Base-by-base conservation (phyloP, 2,329 filamentous ascomycete species). In the Aspergillus versicolor region DNA sequence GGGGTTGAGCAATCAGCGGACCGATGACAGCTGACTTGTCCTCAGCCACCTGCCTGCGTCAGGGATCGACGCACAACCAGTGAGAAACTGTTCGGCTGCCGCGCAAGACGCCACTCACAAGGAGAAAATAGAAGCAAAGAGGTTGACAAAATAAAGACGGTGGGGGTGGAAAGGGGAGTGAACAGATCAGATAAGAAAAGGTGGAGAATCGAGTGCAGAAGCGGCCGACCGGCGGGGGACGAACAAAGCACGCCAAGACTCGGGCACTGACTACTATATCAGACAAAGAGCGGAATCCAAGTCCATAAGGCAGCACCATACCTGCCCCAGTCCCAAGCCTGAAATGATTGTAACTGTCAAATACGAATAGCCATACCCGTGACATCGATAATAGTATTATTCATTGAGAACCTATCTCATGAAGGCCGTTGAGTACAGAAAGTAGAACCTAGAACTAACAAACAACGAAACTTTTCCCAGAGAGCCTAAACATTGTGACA, bases 11-110 rank as follows among this genome's bases (percentile, higher is more conserved):
- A 47, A 49, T 50, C 50, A 54, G 54, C 45, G 15, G 55, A 53
- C 52, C 27, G 44, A 37, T 44, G 43, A 50, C 55, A 57, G 44
- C 44, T 57, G 55, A 57, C 50, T 49, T 43, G 17, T 27, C 34
- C 46, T 52, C 55, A 50, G 50, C 50, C 55, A 53, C 49, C 55
- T 57, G 54, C 42, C 44, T 21, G 45, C 50, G 48, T 48, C 45
- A 42, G 45, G 7, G 44, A 57, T 50, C 50, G 30, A 47, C 55
- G 54, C 50, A 57, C 55, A 41, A 51, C 55, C 43, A 54, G 51
- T 44, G 52, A 53, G 46, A 54, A 48, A 44, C 48, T 19, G 38
- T 17, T 38, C 17, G 22, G 37, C 27, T 15, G 17, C 17, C 43
- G 53, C 34, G 24, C 30, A 19, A n/a, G 37, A 40, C 49, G 50